These are phyloP conservation scores for Ogataea paradorogensis DNA, from an alignment of 805 yeast species.

Conservation along the genomic window DNA sequence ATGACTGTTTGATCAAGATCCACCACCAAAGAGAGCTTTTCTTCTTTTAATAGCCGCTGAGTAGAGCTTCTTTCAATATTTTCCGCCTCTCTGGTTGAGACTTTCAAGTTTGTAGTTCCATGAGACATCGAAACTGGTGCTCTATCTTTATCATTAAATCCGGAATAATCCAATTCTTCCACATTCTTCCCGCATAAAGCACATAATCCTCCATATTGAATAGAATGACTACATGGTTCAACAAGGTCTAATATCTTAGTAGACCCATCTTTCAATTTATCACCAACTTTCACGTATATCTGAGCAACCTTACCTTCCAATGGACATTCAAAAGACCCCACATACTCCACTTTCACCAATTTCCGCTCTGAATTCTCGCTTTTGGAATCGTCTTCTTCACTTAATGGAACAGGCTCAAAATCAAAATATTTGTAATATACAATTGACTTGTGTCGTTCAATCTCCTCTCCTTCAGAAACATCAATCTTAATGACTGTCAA, in stretches of 20 bases:
- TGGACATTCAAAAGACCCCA: conserved; percentile 81
- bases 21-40: conserved; percentile 83
- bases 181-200: conserved; percentile 87
- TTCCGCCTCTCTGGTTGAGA: conserved; percentile 82
- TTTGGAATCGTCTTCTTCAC: conserved; percentile 36
- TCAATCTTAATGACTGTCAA: conserved; percentile 55
- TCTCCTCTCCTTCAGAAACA: conserved; percentile 42
- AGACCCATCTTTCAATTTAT: conserved; percentile 51
- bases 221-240: conserved; percentile 89
- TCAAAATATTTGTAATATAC: conserved; percentile 68
- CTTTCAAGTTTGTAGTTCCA: conserved; percentile 78
- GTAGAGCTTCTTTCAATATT: conserved; percentile 72
- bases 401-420: conserved; percentile 52
- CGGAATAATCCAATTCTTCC: conserved; percentile 71
- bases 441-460: conserved; percentile 52
- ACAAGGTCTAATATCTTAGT: conserved; percentile 50
- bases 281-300: conserved; percentile 53
- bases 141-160: conserved; percentile 62
- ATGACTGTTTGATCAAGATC: conserved; percentile 97
- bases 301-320: conserved; percentile 63
- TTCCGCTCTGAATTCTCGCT: conserved; percentile 40
- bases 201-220: conserved; percentile 93
- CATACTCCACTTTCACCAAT: conserved; percentile 55
- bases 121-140: conserved; percentile 90
- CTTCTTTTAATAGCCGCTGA: conserved; percentile 53